A percentile compares a stretch with the other conserved stretches of the same genome.
Evolutionary conservation across 2,329 filamentous ascomycete genomes (phyloP).

Genomic region (Trichoderma semiorbis): DNA sequence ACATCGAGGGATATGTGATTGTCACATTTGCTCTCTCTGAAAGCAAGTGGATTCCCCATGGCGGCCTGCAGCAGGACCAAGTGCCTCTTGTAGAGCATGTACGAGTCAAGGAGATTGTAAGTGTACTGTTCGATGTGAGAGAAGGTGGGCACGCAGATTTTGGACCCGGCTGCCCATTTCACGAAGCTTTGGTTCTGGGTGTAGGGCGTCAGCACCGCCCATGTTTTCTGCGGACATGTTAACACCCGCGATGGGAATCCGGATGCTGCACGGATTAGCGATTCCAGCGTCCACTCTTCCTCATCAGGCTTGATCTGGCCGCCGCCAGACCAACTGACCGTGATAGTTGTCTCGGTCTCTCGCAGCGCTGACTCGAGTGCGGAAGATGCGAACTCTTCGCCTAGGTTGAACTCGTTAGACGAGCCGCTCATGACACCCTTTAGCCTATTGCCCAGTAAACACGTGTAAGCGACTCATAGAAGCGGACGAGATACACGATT

Average conservation of each 20-base stretch:
- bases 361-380: background rate
- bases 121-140: background rate
- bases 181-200: background rate
- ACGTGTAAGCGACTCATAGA: too few relatives aligned
- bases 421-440: background rate
- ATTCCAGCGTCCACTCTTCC: background rate
- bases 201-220: background rate
- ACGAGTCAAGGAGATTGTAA: background rate
- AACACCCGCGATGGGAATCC: background rate
- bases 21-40: background rate
- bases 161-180: background rate
- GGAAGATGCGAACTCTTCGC: background rate
- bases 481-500: too few relatives aligned
- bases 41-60: background rate
- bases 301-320: background rate
- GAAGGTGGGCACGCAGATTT: background rate
- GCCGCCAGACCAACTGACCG: background rate
- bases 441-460: background rate
- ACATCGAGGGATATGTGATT: background rate
- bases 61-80: background rate
- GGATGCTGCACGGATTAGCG: background rate
- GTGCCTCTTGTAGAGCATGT: background rate
- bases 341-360: background rate
- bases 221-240: background rate
- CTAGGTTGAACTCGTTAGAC: accelerated